phyloP scores from a whole-genome alignment of 192 early-diverging fungal species.

The Podila horticola region DNA sequence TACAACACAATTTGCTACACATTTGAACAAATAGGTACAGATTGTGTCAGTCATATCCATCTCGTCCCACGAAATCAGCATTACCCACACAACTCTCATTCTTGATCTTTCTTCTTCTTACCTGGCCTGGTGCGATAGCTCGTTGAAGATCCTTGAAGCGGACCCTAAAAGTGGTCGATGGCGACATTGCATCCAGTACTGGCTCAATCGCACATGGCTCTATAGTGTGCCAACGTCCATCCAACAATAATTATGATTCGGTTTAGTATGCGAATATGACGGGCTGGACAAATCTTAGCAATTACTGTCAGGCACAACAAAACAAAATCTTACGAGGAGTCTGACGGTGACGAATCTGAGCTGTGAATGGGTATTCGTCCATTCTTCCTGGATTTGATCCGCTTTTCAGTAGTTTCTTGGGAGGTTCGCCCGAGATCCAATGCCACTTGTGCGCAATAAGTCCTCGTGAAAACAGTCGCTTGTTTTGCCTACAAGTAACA shows the following conservation, averaged over 20 bases:
- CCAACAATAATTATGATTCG: not conserved
- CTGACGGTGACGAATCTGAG: constrained; percentile 48
- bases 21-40: not conserved
- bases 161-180: constrained; percentile 41
- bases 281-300: too few relatives aligned
- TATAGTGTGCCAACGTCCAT: not conserved
- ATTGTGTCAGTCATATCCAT: not conserved
- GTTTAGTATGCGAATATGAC: too few relatives aligned
- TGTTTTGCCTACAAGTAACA: constrained; percentile 31
- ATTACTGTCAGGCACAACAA: not conserved
- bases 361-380: constrained; percentile 36
- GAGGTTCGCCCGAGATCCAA: constrained; percentile 38
- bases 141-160: constrained; percentile 64
- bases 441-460: constrained; percentile 45
- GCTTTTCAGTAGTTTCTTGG: constrained; percentile 8
- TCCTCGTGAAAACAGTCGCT: constrained; percentile 24
- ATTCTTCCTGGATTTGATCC: not conserved
- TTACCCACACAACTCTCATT: not conserved
- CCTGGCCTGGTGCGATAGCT: constrained; percentile 72
- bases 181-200: not conserved
- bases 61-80: not conserved
- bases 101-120: constrained; percentile 1
- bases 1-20: constrained; percentile 65
- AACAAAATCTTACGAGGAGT: constrained; percentile 25
- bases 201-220: constrained; percentile 38